Evolutionary conservation across 2,329 filamentous ascomycete species (phyloP).

Genomic region (Fusarium piperis): DNA sequence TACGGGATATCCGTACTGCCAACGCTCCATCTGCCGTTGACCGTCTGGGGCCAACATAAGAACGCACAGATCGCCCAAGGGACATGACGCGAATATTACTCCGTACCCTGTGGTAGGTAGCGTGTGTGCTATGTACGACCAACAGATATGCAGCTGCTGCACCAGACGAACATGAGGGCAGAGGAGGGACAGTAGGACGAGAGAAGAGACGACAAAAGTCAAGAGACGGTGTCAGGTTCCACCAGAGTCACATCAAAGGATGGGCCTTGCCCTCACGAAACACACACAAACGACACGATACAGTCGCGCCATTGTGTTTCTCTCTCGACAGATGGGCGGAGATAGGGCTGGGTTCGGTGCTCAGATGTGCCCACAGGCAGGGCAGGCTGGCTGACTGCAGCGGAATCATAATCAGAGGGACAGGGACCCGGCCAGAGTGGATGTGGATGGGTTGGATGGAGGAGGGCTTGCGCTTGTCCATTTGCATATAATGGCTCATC

Average conservation of each 20-base stretch:
- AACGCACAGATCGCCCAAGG: constrained; percentile 24
- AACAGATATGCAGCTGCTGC: neutral
- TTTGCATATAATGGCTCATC: constrained; percentile 3
- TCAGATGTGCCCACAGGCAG: neutral
- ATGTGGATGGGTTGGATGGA: neutral
- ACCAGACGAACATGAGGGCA: neutral
- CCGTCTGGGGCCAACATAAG: constrained; percentile 4
- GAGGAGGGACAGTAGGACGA: neutral
- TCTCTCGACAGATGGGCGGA: constrained; percentile 4
- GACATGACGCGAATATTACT: constrained; percentile 14
- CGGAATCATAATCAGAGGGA: neutral
- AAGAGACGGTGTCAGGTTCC: neutral
- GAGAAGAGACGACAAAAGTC: neutral
- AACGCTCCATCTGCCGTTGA: constrained; percentile 11
- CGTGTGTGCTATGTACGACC: neutral
- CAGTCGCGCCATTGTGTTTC: constrained; percentile 3
- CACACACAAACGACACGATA: neutral
- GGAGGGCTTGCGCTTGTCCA: constrained; percentile 13
- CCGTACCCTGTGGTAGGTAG: neutral
- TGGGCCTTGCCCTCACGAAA: neutral
- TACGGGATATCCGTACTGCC: neutral
- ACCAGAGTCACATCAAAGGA: neutral
- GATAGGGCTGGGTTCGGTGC: constrained; percentile 7
- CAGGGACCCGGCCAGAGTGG: neutral
- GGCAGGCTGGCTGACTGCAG: neutral